Evolutionary conservation across 371 early-diverging fungal genomes (phyloP).

Genomic region (Dinochytrium kinnereticum): DNA sequence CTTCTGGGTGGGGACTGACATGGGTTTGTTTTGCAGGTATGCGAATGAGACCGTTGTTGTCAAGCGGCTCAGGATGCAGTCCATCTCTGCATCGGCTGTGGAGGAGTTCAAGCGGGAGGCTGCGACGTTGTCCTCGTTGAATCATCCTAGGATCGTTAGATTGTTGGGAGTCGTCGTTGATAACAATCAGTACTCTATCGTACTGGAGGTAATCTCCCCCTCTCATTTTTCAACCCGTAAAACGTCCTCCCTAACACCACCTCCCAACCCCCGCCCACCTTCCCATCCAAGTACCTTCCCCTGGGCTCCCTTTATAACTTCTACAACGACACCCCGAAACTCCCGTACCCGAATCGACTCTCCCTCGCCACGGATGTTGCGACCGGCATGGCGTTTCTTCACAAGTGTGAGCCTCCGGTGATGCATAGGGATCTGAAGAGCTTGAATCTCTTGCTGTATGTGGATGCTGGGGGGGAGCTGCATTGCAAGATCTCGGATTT

Average conservation of each 20-base stretch:
- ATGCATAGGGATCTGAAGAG: conserved; percentile 34
- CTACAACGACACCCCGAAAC: neutral
- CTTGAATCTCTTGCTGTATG: conserved; percentile 21
- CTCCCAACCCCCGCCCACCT: neutral
- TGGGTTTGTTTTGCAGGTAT: no score
- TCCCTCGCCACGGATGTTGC: conserved; percentile 7
- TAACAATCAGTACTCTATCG: no score
- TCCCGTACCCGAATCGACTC: neutral
- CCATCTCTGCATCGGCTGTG: no score
- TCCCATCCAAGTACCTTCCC: neutral
- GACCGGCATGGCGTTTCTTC: neutral
- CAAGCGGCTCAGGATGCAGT: no score
- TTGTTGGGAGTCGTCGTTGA: no score
- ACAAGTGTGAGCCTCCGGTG: conserved; percentile 1
- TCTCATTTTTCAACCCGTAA: no score
- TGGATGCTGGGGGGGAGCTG: conserved; percentile 17
- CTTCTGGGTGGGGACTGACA: no score
- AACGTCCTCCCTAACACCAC: neutral
- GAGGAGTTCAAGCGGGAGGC: no score
- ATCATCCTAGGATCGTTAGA: no score
- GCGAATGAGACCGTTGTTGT: no score
- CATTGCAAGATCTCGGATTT: conserved; percentile 32
- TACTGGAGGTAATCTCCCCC: no score
- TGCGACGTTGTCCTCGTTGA: no score
- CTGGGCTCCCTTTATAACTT: neutral